phyloP scores from a whole-genome alignment of 140 eudicot species.

The Anethum foeniculum region DNA sequence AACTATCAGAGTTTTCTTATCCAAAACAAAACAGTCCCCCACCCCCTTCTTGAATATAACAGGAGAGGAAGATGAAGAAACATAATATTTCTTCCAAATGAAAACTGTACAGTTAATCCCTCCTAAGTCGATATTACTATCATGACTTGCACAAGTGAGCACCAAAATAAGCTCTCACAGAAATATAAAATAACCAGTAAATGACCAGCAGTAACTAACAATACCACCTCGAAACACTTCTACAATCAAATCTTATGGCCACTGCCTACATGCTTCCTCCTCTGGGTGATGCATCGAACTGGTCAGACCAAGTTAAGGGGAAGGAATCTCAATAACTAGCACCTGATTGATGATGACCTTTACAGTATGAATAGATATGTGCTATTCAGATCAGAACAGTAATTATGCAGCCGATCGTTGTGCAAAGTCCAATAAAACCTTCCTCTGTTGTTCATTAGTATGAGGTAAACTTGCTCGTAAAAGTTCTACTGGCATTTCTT shows the following conservation, averaged over 20 bases:
- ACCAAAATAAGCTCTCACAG: slow-evolving; percentile 55
- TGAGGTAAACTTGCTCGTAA: slow-evolving; percentile 93
- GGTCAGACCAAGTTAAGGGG: slow-evolving; percentile 1
- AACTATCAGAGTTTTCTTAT: not conserved
- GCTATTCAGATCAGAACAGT: not conserved
- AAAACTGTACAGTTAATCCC: slow-evolving; percentile 42
- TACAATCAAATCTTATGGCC: not conserved
- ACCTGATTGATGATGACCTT: not conserved
- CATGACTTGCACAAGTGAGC: slow-evolving; percentile 34
- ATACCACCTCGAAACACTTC: not conserved
- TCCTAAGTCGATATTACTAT: slow-evolving; percentile 34
- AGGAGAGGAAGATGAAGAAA: slow-evolving; percentile 36
- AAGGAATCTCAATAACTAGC: not conserved
- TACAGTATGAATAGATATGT: not conserved
- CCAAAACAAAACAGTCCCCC: slow-evolving; percentile 13
- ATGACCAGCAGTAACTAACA: not conserved
- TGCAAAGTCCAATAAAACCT: slow-evolving; percentile 58
- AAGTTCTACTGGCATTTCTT: slow-evolving; percentile 86
- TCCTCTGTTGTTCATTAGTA: slow-evolving; percentile 63
- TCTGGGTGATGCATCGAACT: not conserved
- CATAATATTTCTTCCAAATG: slow-evolving; percentile 12
- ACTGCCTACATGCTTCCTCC: not conserved
- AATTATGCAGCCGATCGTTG: slow-evolving; percentile 32
- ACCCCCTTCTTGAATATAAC: slow-evolving; percentile 29
- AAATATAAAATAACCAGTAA: not conserved